phyloP scores from a whole-genome alignment of 2,329 filamentous ascomycete genomes.

The Trichoderma brevicompactum region DNA sequence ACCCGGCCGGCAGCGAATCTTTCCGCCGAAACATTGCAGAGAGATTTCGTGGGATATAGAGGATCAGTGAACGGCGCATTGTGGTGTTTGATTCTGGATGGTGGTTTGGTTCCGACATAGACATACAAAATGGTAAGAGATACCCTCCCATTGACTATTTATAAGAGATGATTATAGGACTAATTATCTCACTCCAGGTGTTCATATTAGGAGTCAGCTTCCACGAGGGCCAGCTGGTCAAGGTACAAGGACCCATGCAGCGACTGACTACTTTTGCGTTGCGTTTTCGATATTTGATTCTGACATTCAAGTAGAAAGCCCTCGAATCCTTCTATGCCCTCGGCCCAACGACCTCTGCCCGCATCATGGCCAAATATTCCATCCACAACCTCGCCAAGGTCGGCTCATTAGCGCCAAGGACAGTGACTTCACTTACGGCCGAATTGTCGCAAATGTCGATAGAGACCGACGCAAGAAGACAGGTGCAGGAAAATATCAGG shows the following conservation, averaged over 20 bases:
- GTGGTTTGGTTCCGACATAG: not conserved
- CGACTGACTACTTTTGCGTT: not conserved
- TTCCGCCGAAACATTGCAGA: not conserved
- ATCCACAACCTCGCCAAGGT: constrained; percentile 85
- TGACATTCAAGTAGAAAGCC: constrained; percentile 56
- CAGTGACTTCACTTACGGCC: constrained; percentile 79
- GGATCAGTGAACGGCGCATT: not conserved
- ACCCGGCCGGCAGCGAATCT: constrained; percentile 14
- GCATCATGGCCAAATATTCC: constrained; percentile 84
- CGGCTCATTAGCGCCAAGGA: constrained; percentile 73
- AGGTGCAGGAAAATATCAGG: constrained; percentile 82
- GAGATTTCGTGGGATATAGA: not conserved
- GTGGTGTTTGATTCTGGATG: not conserved
- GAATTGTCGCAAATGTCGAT: constrained; percentile 91
- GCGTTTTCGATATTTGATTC: not conserved
- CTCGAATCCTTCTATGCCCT: constrained; percentile 88
- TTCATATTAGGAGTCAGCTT: constrained; percentile 89
- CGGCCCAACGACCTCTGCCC: constrained; percentile 68
- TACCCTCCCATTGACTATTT: too few relatives aligned
- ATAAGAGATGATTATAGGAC: not conserved
- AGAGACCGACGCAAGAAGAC: constrained; percentile 81
- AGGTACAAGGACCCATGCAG: constrained; percentile 57
- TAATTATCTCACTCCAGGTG: constrained; percentile 57
- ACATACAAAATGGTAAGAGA: constrained; percentile 13
- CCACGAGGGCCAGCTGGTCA: constrained; percentile 78